These are phyloP conservation scores for Phylloporus rhodoxanthus DNA, from an alignment of 768 basidiomycete genomes.

Conservation along the genomic window DNA sequence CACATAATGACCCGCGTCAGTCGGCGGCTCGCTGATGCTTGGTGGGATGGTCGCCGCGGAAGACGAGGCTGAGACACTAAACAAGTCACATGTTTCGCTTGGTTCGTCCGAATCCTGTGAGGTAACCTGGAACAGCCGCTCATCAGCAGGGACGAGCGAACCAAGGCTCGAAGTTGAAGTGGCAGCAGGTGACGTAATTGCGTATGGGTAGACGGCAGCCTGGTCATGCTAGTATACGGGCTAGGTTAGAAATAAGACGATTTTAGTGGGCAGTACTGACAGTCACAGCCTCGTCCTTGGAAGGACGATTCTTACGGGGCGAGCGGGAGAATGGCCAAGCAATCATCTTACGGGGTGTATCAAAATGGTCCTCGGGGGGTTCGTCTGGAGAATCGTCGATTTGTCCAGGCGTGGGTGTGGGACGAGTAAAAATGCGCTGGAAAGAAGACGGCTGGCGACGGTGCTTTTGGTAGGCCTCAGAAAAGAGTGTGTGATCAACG, in stretches of 20 bases:
- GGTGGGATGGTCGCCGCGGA: conserved; percentile 1
- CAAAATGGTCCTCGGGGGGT: conserved; percentile 7
- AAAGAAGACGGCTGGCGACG: conserved; percentile 18
- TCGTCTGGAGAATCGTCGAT: conserved; percentile 5
- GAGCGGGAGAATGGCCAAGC: conserved; percentile 28
- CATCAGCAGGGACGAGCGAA: conserved; percentile 23
- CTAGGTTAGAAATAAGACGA: conserved; percentile 1
- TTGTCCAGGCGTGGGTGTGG: conserved; percentile 10
- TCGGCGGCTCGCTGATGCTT: not conserved
- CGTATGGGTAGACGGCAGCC: conserved; percentile 9
- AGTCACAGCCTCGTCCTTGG: conserved; percentile 3
- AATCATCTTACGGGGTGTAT: conserved; percentile 24
- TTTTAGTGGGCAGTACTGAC: conserved; percentile 9
- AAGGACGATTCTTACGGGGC: conserved; percentile 16
- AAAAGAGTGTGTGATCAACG: conserved; percentile 22
- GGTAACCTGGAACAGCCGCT: conserved; percentile 18
- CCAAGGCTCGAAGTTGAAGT: conserved; percentile 28
- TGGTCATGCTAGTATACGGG: conserved; percentile 7
- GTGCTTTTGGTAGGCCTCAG: conserved; percentile 14
- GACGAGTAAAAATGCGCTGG: conserved; percentile 29
- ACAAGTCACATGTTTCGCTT: not conserved
- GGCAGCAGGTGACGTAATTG: conserved; percentile 15
- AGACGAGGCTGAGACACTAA: conserved; percentile 5
- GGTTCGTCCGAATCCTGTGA: conserved; percentile 12
- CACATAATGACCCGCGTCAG: not conserved